phyloP scores from a whole-genome alignment of 2,329 filamentous ascomycete species.

The Hirsutella minnesotensis region DNA sequence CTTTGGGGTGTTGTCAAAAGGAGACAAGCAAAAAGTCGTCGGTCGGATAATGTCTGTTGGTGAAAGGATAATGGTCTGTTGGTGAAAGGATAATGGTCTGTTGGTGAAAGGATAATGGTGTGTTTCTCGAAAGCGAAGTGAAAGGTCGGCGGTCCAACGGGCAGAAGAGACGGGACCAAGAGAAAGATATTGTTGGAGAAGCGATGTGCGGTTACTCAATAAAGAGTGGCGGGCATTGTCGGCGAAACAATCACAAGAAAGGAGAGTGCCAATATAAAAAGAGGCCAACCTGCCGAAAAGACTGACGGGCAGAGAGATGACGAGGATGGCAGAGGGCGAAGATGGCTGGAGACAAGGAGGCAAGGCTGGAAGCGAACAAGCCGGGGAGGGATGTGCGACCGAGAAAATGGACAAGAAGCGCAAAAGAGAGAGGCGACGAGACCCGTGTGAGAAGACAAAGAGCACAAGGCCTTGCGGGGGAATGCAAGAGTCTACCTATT shows the following conservation, averaged over 20 bases:
- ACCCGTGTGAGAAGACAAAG: not conserved
- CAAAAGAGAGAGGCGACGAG: not conserved
- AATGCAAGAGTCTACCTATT: not conserved
- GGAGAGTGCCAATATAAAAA: constrained; percentile 5
- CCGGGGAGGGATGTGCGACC: not conserved
- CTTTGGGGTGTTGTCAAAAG: too few relatives aligned
- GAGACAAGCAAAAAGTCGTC: too few relatives aligned
- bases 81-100: too few relatives aligned
- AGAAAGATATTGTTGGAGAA: too few relatives aligned
- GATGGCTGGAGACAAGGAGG: constrained; percentile 1
- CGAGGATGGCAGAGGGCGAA: not conserved
- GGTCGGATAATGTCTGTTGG: too few relatives aligned
- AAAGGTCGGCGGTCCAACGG: too few relatives aligned
- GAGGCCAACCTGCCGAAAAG: constrained; percentile 19
- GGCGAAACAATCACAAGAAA: constrained; percentile 1
- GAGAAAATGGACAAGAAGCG: not conserved
- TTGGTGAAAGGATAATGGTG: too few relatives aligned
- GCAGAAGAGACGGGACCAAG: too few relatives aligned
- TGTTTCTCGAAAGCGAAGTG: too few relatives aligned
- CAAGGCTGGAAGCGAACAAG: not conserved
- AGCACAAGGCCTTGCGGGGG: not conserved
- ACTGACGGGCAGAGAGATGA: constrained; percentile 16
- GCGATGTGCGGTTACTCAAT: not conserved
- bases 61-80: too few relatives aligned
- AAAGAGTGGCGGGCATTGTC: not conserved